These are phyloP conservation scores for Chenopodium berlandieri DNA, from an alignment of 148 eudicot species.

Conservation along the genomic window DNA sequence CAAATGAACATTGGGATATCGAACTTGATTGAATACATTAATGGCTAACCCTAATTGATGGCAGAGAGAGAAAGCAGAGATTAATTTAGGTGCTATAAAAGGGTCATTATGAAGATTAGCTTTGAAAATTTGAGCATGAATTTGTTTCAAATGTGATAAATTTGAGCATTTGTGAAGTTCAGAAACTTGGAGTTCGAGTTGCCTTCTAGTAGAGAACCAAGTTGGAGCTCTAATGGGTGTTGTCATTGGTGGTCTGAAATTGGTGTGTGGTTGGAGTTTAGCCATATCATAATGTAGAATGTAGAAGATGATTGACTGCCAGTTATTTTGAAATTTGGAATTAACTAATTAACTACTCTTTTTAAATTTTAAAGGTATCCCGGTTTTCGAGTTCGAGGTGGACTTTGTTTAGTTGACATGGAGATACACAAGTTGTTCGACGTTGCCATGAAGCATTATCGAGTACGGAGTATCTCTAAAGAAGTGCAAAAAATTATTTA, in stretches of 20 bases:
- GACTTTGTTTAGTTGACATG: too few relatives aligned
- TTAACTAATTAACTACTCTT: too few relatives aligned
- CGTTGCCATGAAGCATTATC: too few relatives aligned
- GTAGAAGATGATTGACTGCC: too few relatives aligned
- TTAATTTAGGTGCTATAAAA: slow-evolving; percentile 57
- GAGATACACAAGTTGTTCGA: too few relatives aligned
- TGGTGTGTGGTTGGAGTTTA: slow-evolving; percentile 10
- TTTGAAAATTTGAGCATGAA: slow-evolving; percentile 69
- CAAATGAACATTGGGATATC: slow-evolving; percentile 57
- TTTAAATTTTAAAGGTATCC: too few relatives aligned
- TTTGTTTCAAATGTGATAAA: slow-evolving; percentile 55
- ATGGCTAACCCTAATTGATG: slow-evolving; percentile 45
- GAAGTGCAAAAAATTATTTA: too few relatives aligned
- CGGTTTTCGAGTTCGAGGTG: too few relatives aligned
- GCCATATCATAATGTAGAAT: background rate
- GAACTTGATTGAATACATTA: slow-evolving; percentile 51
- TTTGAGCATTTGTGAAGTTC: slow-evolving; percentile 65
- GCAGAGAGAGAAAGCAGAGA: slow-evolving; percentile 61
- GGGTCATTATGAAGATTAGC: slow-evolving; percentile 56
- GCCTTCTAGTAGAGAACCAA: slow-evolving; percentile 67
- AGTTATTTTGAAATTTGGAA: too few relatives aligned
- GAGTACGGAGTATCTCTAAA: too few relatives aligned
- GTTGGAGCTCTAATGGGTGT: slow-evolving; percentile 57
- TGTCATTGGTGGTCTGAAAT: slow-evolving; percentile 23
- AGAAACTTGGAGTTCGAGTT: slow-evolving; percentile 57